A percentile compares a stretch with the other conserved stretches of the same genome.
phyloP scores from a whole-genome alignment of 805 yeast genomes.

The Ogataea siamensis region DNA sequence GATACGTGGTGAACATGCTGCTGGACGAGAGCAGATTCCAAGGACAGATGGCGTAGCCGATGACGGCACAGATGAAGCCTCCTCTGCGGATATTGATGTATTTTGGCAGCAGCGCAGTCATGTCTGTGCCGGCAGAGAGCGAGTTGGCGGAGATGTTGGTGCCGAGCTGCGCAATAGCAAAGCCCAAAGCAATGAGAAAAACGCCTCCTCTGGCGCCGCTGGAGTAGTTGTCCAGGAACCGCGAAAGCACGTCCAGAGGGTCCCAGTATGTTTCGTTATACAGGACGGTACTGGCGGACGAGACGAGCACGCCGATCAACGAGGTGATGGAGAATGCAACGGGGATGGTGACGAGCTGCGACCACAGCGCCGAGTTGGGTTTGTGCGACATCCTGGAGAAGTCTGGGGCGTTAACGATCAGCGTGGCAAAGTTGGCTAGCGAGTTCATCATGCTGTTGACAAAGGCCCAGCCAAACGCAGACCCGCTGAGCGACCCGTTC shows the following conservation, averaged over 20 bases:
- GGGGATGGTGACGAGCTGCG: conserved; percentile 70
- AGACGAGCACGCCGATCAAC: conserved; percentile 78
- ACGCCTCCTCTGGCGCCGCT: conserved; percentile 76
- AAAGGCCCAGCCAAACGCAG: conserved; percentile 79
- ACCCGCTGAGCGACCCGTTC: conserved; percentile 49
- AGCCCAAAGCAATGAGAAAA: conserved; percentile 66
- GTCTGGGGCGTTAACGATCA: conserved; percentile 86
- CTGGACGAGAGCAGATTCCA: conserved; percentile 76
- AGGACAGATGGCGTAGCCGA: conserved; percentile 74
- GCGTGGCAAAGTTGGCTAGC: conserved; percentile 84
- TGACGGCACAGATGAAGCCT: conserved; percentile 68
- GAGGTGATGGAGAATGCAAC: conserved; percentile 77
- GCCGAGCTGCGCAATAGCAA: conserved; percentile 75
- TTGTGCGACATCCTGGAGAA: conserved; percentile 78
- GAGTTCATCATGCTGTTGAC: conserved; percentile 75
- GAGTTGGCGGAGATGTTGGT: conserved; percentile 75
- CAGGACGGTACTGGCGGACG: conserved; percentile 69
- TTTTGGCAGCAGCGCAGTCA: conserved; percentile 62
- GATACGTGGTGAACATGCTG: conserved; percentile 72
- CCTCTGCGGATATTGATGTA: conserved; percentile 77
- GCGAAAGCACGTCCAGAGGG: conserved; percentile 72
- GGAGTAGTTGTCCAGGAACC: conserved; percentile 54
- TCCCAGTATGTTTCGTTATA: conserved; percentile 78
- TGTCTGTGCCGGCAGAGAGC: conserved; percentile 70
- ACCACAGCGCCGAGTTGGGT: conserved; percentile 46